A percentile compares a stretch with the other conserved stretches of the same genome.
Evolutionary conservation across 805 yeast genomes (phyloP).

Genomic region (Cyberlindnera maritima): DNA sequence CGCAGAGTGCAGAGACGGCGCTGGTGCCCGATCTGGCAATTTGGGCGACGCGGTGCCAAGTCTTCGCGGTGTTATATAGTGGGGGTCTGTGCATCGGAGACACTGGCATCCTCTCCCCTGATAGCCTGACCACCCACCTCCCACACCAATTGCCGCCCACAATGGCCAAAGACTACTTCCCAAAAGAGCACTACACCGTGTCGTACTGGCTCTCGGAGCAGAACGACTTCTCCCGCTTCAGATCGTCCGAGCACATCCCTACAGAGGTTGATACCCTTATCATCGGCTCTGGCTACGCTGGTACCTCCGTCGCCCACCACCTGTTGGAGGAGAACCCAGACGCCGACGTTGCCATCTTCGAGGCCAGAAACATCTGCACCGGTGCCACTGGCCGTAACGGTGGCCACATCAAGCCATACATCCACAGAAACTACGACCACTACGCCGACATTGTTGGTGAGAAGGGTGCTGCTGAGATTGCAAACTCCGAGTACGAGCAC

Average conservation of each 20-base stretch:
- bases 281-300: constrained; percentile 46
- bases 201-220: constrained; percentile 22
- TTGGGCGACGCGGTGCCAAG: neutral
- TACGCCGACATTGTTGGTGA: constrained; percentile 14
- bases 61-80: neutral
- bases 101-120: too few relatives aligned
- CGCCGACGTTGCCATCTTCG: constrained; percentile 32
- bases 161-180: constrained; percentile 14
- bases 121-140: too few relatives aligned
- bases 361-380: constrained; percentile 39
- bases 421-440: constrained; percentile 15
- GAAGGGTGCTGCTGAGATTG: constrained; percentile 34
- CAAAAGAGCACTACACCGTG: constrained; percentile 18
- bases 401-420: constrained; percentile 43
- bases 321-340: constrained; percentile 29
- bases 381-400: constrained; percentile 51
- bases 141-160: neutral
- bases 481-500: constrained; percentile 37
- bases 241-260: constrained; percentile 31
- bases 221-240: constrained; percentile 16
- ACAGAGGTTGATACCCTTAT: constrained; percentile 36
- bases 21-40: neutral
- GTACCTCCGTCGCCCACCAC: constrained; percentile 39
- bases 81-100: neutral
- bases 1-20: too few relatives aligned